phyloP scores from a whole-genome alignment of 2,329 filamentous ascomycete species.

The Aspergillus tubingensis region DNA sequence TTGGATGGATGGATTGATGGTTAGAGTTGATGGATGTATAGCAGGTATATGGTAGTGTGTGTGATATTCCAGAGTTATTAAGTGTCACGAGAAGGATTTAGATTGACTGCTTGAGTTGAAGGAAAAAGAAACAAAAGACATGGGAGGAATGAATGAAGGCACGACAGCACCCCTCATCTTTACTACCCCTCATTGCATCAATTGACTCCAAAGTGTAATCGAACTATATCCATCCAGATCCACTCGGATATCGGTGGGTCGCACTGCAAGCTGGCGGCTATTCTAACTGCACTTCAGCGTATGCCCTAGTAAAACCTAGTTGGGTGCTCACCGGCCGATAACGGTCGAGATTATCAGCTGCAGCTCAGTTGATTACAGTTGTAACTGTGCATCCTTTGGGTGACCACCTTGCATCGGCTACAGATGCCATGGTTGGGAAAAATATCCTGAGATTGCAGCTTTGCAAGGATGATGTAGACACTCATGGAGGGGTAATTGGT shows the following conservation, averaged over 20 bases:
- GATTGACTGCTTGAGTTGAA: neutral
- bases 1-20: neutral
- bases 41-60: neutral
- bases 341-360: neutral
- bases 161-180: neutral
- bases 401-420: neutral
- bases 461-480: neutral
- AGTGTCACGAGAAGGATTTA: neutral
- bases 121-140: neutral
- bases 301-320: conserved; percentile 2
- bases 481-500: neutral
- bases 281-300: neutral
- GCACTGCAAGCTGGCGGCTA: neutral
- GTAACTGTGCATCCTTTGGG: neutral
- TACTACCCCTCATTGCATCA: neutral
- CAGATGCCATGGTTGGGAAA: neutral
- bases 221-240: neutral
- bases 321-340: neutral
- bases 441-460: neutral
- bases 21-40: neutral
- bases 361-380: no score
- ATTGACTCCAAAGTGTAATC: neutral
- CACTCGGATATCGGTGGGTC: neutral
- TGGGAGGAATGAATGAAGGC: neutral
- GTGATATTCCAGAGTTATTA: neutral